phyloP scores from a whole-genome alignment of 352 stramenopile species.

The Globisporangium megalacanthum region DNA sequence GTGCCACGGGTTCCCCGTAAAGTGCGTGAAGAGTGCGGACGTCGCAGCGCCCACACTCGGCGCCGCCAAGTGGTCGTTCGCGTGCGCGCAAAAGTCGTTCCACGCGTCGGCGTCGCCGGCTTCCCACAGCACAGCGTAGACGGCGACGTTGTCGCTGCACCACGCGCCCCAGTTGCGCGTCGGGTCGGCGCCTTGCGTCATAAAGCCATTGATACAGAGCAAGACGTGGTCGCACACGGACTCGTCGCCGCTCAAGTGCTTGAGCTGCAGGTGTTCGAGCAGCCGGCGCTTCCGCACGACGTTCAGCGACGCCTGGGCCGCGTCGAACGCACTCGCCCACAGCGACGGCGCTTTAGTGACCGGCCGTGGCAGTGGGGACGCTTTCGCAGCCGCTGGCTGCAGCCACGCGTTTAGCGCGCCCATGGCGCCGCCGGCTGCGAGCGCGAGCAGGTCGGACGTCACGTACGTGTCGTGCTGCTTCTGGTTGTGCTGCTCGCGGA shows the following conservation, averaged over 20 bases:
- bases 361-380: constrained; percentile 2
- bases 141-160: constrained; percentile 29
- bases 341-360: constrained; percentile 20
- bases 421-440: constrained; percentile 53
- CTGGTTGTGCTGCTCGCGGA: constrained; percentile 48
- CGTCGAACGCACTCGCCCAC: constrained; percentile 71
- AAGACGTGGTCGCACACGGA: constrained; percentile 48
- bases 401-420: constrained; percentile 72
- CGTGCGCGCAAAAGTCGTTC: constrained; percentile 76
- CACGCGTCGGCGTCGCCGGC: constrained; percentile 63
- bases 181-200: constrained; percentile 73
- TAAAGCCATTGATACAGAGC: constrained; percentile 84
- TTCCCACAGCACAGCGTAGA: constrained; percentile 78
- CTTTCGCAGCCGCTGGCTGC: constrained; percentile 16
- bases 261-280: constrained; percentile 62
- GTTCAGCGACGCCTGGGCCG: constrained; percentile 67
- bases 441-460: constrained; percentile 51
- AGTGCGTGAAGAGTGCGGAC: constrained; percentile 60
- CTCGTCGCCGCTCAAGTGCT: constrained; percentile 62
- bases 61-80: constrained; percentile 53
- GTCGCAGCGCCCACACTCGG: constrained; percentile 28
- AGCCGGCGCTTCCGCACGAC: constrained; percentile 54
- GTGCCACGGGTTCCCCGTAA: constrained; percentile 81
- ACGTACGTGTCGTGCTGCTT: constrained; percentile 39
- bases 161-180: constrained; percentile 57